Evolutionary conservation across 345 rosid genomes (phyloP), one percentile per base, ranked within the genome.

Genomic region (Anastatica hierochuntica): DNA sequence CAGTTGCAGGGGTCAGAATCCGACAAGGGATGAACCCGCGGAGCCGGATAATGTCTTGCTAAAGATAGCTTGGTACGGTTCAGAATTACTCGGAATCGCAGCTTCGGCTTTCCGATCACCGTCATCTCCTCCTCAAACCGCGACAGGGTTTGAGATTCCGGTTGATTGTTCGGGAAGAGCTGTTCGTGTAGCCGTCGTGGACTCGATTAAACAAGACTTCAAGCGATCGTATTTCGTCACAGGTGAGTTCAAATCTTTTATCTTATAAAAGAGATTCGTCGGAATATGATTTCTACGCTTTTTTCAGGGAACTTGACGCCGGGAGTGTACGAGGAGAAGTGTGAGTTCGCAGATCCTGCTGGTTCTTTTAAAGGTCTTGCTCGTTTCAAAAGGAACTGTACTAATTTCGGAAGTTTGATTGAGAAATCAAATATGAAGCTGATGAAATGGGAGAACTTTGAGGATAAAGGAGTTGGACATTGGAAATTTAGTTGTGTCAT

Each of bases 341-440:
- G 98, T 13, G 95, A 86, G 64, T 90, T 90, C 60, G 98, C 96
- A 0, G 98, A 90, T 67, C 98, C 98, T 8, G 98, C 98, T 0
- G 95, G 98, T 24, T 90, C 96, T n/a, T 90, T 87, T 58, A 84
- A 57, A 61, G 98, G 96, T 21, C 92, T 90, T 55, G 13, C 29
- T 39, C 90, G 98, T 49, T 90, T 90, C 78, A 84, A 77, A 68
- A 80, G 98, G 73, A 90, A 87, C 36, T 90, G 98, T 20, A 60
- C 89, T 36, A 90, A 90, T 61, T 90, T 90, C 29, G 98, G 96
- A 20, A 69, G 81, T 9, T 77, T 90, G 3, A 70, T 90, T 12
- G 81, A 87, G 35, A 90, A 76, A 44, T 87, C 96, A 1, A 71
- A 80, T 44, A 86, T 90, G 98, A 90, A 84, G 61, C 96, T 90